Percentiles rank a stretch among this genome's conserved stretches.
Conservation (phyloP, 2,329 filamentous ascomycete species). For the Dactylella cylindrospora region DNA sequence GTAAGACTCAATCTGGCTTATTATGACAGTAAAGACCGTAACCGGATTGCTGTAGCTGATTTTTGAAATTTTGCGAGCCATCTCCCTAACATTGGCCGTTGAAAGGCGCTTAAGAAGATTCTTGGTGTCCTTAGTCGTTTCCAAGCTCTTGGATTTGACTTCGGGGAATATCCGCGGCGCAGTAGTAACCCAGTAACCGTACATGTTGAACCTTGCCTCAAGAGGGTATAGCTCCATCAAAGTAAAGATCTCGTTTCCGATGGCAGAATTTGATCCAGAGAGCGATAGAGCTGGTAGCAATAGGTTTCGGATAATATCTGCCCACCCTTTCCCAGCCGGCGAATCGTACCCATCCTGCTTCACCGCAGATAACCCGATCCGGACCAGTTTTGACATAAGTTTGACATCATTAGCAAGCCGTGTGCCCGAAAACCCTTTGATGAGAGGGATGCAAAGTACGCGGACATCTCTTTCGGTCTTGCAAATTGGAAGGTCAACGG, state of each 20-base stretch:
- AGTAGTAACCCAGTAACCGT: constrained; percentile 88
- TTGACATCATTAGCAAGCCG: constrained; percentile 82
- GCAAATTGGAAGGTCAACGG: constrained; percentile 87
- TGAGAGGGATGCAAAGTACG: constrained; percentile 66
- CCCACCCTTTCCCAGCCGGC: constrained; percentile 65
- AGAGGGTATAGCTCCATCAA: constrained; percentile 77
- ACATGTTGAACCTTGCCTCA: constrained; percentile 78
- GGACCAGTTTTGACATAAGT: constrained; percentile 77
- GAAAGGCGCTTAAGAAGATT: constrained; percentile 86
- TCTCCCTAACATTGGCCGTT: constrained; percentile 78
- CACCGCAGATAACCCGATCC: constrained; percentile 78
- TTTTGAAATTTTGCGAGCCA: constrained; percentile 86
- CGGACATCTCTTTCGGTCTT: constrained; percentile 81
- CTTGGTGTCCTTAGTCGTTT: constrained; percentile 75
- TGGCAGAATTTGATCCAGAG: constrained; percentile 77
- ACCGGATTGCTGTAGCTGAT: constrained; percentile 89
- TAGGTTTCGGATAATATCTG: constrained; percentile 76
- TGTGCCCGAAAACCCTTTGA: constrained; percentile 79
- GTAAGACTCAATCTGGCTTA: constrained; percentile 90
- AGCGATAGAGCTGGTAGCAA: constrained; percentile 87
- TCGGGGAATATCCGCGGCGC: constrained; percentile 65
- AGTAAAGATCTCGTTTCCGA: constrained; percentile 83
- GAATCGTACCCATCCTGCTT: constrained; percentile 35
- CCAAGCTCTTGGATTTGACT: constrained; percentile 75
- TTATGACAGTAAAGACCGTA: constrained; percentile 83